Evolutionary conservation across 495 filamentous ascomycete genomes (phyloP), one percentile per base, ranked within the genome.

Genomic region (Penicillium canescens): DNA sequence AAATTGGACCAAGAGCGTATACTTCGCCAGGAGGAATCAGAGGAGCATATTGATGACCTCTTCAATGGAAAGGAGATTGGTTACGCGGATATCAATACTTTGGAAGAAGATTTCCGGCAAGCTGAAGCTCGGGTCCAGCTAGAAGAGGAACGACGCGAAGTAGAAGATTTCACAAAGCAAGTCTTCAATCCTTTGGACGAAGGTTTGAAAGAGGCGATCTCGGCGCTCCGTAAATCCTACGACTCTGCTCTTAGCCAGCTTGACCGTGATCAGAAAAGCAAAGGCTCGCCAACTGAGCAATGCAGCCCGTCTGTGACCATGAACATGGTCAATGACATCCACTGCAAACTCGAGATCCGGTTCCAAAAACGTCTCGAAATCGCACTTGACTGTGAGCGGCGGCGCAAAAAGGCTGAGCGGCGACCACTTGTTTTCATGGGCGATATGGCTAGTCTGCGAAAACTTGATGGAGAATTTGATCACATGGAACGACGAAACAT

Each of bases 61-160:
- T 86, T 83, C 68, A 79, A 84, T 55, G 75, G 72, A 37, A 80
- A 84, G 51, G 76, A 81, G 46, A 85, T 86, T 51, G 79, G 79
- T 2, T 85, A 86, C 63, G 81, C 78, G 18, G 83, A 86, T 55
- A 85, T 86, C 49, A 75, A 77, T 38, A 71, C 72, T 16, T 69
- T 85, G n/a, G 82, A 85, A 56, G 77, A 81, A 50, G 80, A 84
- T 28, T 85, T 84, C 57, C 78, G 82, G 34, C 76, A 77, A 51
- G 70, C 66, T 7, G 83, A 86, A 61, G 75, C 76, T 37, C 73
- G 74, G 8, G 64, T 66, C 20, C 81, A 83, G 57, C 69, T 80
- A 21, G 74, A 78, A 18, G 83, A 86, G 57, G 80, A 83, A 57
- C 69, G 79, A 21, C 61, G 63, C 5, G 83, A 86, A 64, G 77